Percentiles rank a stretch among this genome's conserved stretches.
Evolutionary conservation across 108 stramenopile genomes (phyloP).

Genomic region (Cyclotella cryptica): DNA sequence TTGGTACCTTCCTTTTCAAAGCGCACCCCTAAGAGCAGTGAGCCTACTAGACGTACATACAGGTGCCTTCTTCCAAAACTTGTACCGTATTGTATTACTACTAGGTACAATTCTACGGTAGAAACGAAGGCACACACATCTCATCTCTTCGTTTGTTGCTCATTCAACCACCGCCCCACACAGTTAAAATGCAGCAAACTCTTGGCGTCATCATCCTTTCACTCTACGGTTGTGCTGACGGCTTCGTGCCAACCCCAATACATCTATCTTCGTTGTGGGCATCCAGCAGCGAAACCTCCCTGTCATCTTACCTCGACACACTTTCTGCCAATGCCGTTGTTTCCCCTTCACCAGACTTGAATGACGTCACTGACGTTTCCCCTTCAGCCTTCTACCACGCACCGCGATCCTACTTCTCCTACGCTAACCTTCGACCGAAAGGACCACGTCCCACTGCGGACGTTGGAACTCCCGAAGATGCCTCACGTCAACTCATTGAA

Average conservation of each 20-base stretch:
- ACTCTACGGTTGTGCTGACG: background rate
- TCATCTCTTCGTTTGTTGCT: no score
- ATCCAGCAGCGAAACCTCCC: background rate
- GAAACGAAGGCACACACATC: no score
- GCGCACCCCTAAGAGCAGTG: no score
- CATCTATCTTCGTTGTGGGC: background rate
- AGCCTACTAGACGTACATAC: no score
- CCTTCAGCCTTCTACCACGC: conserved; percentile 5
- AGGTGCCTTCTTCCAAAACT: no score
- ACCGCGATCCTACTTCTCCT: conserved; percentile 44
- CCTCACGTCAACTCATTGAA: conserved; percentile 36
- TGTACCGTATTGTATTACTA: no score
- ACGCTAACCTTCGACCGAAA: conserved; percentile 53
- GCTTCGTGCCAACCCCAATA: background rate
- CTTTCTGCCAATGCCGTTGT: background rate
- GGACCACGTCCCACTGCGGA: conserved; percentile 63
- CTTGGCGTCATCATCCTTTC: background rate
- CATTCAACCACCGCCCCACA: no score
- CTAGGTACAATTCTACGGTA: background rate
- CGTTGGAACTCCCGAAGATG: conserved; percentile 60
- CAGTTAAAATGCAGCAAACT: background rate
- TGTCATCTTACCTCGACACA: conserved; percentile 6
- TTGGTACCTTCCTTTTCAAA: no score
- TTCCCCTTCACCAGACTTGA: background rate
- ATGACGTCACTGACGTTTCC: background rate